Base-by-base conservation (phyloP, 345 rosid genomes). In the Ricinus communis region DNA sequence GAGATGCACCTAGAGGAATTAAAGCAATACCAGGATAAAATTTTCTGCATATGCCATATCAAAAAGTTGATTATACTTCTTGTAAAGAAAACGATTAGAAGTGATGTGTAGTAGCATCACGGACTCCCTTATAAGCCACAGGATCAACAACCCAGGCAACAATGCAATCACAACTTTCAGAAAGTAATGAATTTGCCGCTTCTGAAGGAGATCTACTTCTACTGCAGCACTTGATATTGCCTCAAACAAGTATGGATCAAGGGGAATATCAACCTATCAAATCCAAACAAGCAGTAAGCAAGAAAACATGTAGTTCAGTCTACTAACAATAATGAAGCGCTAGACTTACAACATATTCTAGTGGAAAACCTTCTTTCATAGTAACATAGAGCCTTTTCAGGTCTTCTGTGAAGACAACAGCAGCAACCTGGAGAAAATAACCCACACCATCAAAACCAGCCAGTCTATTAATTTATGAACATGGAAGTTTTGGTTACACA, bases 161-260 rank as follows among this genome's bases (percentile, higher is more conserved):
- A 90, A 81, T 19, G 95, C 96, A 63, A 88, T 75, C 63, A 86
- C 76, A 61, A 91, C 93, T 91, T 94, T 91, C 81, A 91, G 63
- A 75, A 93, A 88, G 78, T 93, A 91, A 85, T 93, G 97, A 70
- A 88, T 86, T 85, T 93, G 97, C 74, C 76, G 85, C 79, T 80
- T 93, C 83, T 93, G 98, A 82, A 93, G 93, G 70, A 93, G 96
- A 82, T 93, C 98, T 45, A 93, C 94, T 82, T 93, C 98, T 60
- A 82, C 97, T 74, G 91, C 98, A 16, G 96, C 87, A 81, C 88
- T 86, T 74, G 94, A 81, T 66, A 93, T 88, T 27, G 74, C 77
- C 83, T 93, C 98, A 75, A 91, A 93, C 80, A 93, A 84, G 86
- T 86, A 83, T 11, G 98, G 98, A 82, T 93, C 96, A 62, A 90